phyloP scores from a whole-genome alignment of 2,329 filamentous ascomycete species.

The Nigrospora oryzae region DNA sequence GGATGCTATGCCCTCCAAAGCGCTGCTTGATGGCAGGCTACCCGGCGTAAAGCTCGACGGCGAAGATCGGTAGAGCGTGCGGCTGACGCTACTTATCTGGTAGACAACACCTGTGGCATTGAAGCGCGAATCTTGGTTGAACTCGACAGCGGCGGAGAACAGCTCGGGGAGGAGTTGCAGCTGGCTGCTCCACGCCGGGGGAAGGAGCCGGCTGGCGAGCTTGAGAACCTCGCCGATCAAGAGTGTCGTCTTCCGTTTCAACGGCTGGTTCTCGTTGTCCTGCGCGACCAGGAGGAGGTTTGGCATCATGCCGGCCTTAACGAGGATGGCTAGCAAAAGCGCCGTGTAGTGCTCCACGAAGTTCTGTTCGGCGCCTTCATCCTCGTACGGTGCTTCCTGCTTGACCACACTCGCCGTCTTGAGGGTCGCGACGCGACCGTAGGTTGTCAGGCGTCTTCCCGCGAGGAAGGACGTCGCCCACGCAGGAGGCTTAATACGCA shows the following conservation, averaged over 20 bases:
- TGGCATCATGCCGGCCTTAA: constrained; percentile 68
- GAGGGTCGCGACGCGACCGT: constrained; percentile 85
- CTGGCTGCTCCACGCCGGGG: constrained; percentile 71
- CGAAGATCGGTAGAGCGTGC: constrained; percentile 77
- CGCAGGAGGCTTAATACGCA: constrained; percentile 85
- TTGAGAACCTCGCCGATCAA: constrained; percentile 88
- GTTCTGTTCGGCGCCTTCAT: constrained; percentile 66
- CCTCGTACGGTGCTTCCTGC: constrained; percentile 46
- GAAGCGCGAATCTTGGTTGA: constrained; percentile 64
- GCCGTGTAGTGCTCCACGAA: constrained; percentile 93
- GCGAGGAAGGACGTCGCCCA: constrained; percentile 97
- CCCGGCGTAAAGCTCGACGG: constrained; percentile 33
- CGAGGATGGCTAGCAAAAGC: constrained; percentile 74
- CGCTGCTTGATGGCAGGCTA: constrained; percentile 31
- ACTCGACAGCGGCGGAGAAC: constrained; percentile 67
- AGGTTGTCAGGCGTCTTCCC: constrained; percentile 85
- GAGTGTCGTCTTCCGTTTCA: constrained; percentile 84
- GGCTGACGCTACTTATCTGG: constrained; percentile 94
- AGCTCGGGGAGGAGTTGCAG: constrained; percentile 84
- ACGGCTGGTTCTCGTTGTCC: constrained; percentile 55
- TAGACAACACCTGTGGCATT: constrained; percentile 87
- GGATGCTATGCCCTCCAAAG: constrained; percentile 37
- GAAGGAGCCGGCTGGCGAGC: constrained; percentile 77
- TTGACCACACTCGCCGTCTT: constrained; percentile 48
- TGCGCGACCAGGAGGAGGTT: constrained; percentile 57